These are phyloP conservation scores for Hyphopichia burtonii DNA, from an alignment of 1,139 yeast genomes.

Conservation along the genomic window DNA sequence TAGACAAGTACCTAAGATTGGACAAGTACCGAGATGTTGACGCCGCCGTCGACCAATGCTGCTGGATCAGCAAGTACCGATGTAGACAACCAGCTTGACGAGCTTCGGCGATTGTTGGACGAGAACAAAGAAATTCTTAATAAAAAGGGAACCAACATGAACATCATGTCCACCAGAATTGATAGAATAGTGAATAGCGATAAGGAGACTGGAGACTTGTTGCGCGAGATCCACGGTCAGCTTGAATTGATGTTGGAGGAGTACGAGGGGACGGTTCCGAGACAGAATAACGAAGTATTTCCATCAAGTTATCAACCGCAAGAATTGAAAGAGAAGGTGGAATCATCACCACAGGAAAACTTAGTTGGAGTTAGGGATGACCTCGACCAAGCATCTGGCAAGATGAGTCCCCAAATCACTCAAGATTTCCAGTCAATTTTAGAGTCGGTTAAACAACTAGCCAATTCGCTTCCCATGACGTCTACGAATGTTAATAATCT, in stretches of 20 bases:
- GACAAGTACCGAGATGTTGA: no score
- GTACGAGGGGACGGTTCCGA: background rate
- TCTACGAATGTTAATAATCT: constrained; percentile 14
- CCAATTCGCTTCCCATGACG: constrained; percentile 15
- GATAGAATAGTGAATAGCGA: background rate
- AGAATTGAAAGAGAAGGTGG: no score
- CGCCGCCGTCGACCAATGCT: background rate
- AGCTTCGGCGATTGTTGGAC: background rate
- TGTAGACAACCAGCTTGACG: background rate
- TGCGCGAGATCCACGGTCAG: background rate
- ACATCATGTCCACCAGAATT: constrained; percentile 1
- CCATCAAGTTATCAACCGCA: constrained; percentile 1
- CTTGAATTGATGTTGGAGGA: background rate
- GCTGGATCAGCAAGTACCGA: background rate
- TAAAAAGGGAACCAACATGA: constrained; percentile 8
- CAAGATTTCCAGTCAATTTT: constrained; percentile 15
- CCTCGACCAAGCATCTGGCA: background rate
- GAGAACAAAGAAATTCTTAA: constrained; percentile 10
- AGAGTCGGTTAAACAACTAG: constrained; percentile 14
- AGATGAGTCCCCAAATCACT: constrained; percentile 2
- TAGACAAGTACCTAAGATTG: no score
- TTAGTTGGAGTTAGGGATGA: background rate
- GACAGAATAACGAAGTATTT: background rate
- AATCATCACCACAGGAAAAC: background rate
- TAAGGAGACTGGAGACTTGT: background rate